Base-by-base conservation (phyloP, 495 filamentous ascomycete genomes). In the Lophiostoma macrostomum region DNA sequence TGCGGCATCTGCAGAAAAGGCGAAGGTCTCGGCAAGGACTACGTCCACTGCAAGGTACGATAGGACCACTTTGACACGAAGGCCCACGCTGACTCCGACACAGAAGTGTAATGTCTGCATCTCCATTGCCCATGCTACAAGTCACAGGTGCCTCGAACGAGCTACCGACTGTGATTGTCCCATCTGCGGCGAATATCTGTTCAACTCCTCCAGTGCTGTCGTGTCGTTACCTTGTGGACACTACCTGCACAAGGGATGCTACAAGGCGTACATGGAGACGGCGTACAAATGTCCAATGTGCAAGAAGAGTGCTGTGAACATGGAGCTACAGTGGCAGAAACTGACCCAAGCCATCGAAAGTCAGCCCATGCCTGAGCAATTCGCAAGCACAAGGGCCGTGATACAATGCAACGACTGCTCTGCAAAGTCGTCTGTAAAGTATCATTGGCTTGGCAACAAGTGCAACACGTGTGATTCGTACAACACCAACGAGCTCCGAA, bases 111-210 rank as follows among this genome's bases (percentile, higher is more conserved):
- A 83, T 58, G 87, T 94, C 29, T 99, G 93, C 71, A 87, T 97
- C 69, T 82, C 87, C 6, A 94, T 95, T 64, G 76, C 82, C 1
- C 84, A 85, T 40, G 81, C 84, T 55, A 78, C 79, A 18, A 84
- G 80, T n/a, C 93, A 99, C 72, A 87, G 86, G 56, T 99, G 93
- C 66, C 89, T 97, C 57, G 94, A 97, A 70, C 80, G 90, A 20
- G 89, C 90, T 11, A 95, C 86, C 4, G 90, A 99, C 66, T 95
- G 90, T 67, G 86, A 96, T 64, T 99, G 93, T 66, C 93, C 93
- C n/a, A 96, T 99, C 53, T 99, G 93, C 66, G 88, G 88, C 20
- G 90, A 95, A 42, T 96, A 96, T 66, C 88, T 99, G 81, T 97
- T 97, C 67, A 90, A 84, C n/a, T 97, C 93, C 16, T 83, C 87